A percentile compares a stretch with the other conserved stretches of the same genome.
phyloP scores from a whole-genome alignment of 306 rosid genomes.

The Citrullus colocynthis region DNA sequence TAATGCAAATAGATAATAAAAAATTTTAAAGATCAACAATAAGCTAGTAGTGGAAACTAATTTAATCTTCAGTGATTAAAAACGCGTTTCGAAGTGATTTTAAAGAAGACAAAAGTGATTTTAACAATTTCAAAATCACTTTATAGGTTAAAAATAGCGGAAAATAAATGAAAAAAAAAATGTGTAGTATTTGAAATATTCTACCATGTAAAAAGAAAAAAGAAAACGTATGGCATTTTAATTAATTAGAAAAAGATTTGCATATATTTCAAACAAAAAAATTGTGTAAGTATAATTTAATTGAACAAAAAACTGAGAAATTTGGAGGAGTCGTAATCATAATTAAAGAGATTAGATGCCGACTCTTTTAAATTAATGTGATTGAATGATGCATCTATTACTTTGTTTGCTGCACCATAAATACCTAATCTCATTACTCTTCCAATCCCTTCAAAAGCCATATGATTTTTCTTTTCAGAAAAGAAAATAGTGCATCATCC shows the following conservation, averaged over 20 bases:
- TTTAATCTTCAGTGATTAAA: too few species aligned
- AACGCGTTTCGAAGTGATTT: too few species aligned
- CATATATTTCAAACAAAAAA: not conserved
- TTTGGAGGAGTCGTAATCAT: not conserved
- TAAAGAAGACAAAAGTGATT: too few species aligned
- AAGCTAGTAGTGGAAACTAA: too few species aligned
- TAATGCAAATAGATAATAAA: too few species aligned
- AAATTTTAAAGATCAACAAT: too few species aligned
- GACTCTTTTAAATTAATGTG: not conserved
- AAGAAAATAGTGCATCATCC: not conserved
- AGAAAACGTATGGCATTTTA: not conserved
- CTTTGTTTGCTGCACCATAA: not conserved
- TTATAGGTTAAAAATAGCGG: too few species aligned
- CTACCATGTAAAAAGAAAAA: too few species aligned
- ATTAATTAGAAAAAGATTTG: not conserved
- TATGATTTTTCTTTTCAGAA: not conserved
- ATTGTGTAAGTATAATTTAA: not conserved
- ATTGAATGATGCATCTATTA: not conserved
- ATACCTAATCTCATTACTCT: constrained; percentile 4
- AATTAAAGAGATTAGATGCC: not conserved
- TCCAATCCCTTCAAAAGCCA: not conserved
- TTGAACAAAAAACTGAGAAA: not conserved
- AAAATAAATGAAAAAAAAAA: too few species aligned
- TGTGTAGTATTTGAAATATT: too few species aligned
- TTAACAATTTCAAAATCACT: too few species aligned